phyloP scores from a whole-genome alignment of 805 yeast genomes.

The Metschnikowia bowlesiae region DNA sequence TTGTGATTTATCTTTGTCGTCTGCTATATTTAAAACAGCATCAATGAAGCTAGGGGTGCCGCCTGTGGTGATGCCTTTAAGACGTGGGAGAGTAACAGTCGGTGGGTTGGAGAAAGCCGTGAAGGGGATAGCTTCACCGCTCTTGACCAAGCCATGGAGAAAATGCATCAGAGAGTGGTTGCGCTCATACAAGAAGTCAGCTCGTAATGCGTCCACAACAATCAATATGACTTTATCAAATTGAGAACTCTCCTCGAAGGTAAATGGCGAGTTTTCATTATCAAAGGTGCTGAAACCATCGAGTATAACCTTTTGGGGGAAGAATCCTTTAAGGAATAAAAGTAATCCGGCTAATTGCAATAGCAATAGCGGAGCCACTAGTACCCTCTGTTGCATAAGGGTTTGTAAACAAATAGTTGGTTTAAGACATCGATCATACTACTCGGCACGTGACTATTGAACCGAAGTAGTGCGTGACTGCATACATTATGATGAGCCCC shows the following conservation, averaged over 20 bases:
- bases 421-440: background rate
- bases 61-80: conserved; percentile 92
- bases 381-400: background rate
- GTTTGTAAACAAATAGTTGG: background rate
- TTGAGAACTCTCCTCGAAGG: conserved; percentile 27
- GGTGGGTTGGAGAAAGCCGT: conserved; percentile 95
- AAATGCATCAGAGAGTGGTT: conserved; percentile 56
- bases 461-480: background rate
- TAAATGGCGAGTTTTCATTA: conserved; percentile 16
- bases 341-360: conserved; percentile 44
- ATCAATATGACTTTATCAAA: conserved; percentile 71
- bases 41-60: conserved; percentile 92
- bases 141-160: conserved; percentile 59
- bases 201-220: conserved; percentile 89
- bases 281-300: conserved; percentile 48
- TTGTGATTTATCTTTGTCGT: conserved; percentile 71
- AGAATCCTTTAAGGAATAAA: conserved; percentile 76
- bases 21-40: conserved; percentile 91
- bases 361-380: background rate
- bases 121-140: conserved; percentile 76
- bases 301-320: conserved; percentile 80
- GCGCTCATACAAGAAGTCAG: conserved; percentile 75
- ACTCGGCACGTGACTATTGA: background rate
- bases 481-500: background rate
- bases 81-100: conserved; percentile 90